Evolutionary conservation across 2,329 filamentous ascomycete species (phyloP).

Genomic region (Nemania sp.): DNA sequence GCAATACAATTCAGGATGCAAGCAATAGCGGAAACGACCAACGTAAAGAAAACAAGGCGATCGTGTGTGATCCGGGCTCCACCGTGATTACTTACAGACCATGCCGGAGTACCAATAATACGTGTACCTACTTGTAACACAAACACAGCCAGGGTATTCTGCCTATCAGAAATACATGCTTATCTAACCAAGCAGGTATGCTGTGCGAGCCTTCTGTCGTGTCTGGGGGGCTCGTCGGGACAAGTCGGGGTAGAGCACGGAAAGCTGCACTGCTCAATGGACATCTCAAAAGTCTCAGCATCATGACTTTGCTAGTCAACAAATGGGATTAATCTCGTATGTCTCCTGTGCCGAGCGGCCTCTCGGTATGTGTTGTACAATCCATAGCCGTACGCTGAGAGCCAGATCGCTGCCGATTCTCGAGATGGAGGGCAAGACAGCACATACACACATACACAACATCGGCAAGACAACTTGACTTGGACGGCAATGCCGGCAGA

Average conservation of each 20-base stretch:
- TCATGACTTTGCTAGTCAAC: slow-evolving; percentile 3
- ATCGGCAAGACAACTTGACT: slow-evolving; percentile 11
- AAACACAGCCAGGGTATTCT: too few relatives aligned
- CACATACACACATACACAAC: too few relatives aligned
- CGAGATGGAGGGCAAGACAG: slow-evolving; percentile 24
- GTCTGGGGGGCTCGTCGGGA: background rate
- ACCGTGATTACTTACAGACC: background rate
- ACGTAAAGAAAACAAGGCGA: slow-evolving; percentile 2
- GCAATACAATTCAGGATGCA: slow-evolving; percentile 5
- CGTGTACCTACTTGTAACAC: too few relatives aligned
- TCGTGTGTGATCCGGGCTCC: background rate
- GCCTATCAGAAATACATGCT: too few relatives aligned
- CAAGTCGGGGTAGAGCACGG: background rate
- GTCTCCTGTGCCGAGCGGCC: slow-evolving; percentile 4
- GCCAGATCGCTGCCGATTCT: slow-evolving; percentile 11
- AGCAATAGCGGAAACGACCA: background rate
- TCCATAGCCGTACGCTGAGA: slow-evolving; percentile 16
- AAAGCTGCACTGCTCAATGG: slow-evolving; percentile 2
- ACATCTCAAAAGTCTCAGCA: slow-evolving; percentile 7
- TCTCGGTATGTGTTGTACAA: slow-evolving; percentile 18
- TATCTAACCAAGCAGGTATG: too few relatives aligned
- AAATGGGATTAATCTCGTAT: slow-evolving; percentile 7
- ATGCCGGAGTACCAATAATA: background rate
- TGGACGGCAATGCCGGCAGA: slow-evolving; percentile 7
- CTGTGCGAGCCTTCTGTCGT: background rate